Base-by-base conservation (phyloP, 2,329 filamentous ascomycete species). In the Penicillium sp. region DNA sequence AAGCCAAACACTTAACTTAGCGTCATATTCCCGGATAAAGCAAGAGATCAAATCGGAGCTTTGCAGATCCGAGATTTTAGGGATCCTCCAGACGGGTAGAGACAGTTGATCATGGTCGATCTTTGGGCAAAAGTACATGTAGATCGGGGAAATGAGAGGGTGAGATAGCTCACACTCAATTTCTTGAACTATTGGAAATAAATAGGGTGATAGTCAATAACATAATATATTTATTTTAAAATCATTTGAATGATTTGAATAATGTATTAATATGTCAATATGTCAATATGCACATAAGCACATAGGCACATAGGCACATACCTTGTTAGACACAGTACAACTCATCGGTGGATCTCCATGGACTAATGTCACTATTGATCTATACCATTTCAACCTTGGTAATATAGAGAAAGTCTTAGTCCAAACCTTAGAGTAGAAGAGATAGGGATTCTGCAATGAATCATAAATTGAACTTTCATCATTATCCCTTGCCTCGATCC, bases 61-160 rank as follows among this genome's bases (percentile, higher is more conserved):
- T 10, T 29, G 31, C 50, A 36, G 29, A 50, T 43, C 38, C 5
- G 7, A 50, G 0, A 11, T 36, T 50, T 50, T 55, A 53, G 36
- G 53, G 59, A 65, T 65, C 50, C 49, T 55, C 54, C 16, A 55
- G 39, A 40, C 60, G 62, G 60, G 57, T 62, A 60, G 21, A 53
- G 38, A 34, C 36, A 58, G 60, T 38, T 40, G 45, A 49, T 58
- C 50, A 39, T 47, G 16, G 41, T 5, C 16, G 51, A 49, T 49
- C 46, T 19, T 23, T 7, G n/a, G 13, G 0, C 5, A 21, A 45
- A 45, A 52, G 39, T 45, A 36, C 50, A 8, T 49, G 39, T 52
- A 39, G 33, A 47, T 27, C 10, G 51, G 16, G 27, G 19, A n/a
- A 47, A 56, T 54, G 53, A 58, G 53, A 43, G 51, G 34, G 43